Evolutionary conservation across 164 flowering plant species (phyloP), one percentile per base, ranked within the genome.

Genomic region (Euptelea pleiosperma): DNA sequence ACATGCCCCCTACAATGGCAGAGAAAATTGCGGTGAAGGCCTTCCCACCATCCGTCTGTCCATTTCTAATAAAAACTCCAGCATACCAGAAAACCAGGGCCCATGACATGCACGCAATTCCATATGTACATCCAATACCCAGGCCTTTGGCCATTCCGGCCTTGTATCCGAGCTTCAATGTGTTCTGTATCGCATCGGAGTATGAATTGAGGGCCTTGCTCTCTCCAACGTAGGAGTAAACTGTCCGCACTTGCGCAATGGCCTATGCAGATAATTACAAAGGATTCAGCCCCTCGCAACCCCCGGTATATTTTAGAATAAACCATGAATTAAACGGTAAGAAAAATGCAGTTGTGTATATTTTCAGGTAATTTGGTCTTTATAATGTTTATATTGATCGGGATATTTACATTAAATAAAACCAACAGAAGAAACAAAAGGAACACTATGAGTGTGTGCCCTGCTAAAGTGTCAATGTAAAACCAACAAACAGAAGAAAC

Each of bases 61-160:
- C 95, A 52, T 82, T 88, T 69, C 99, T 72, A 56, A 91, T 86
- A 61, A 94, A 88, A 66, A 91, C 96, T 12, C 99, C 96, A 10
- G 96, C 97, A 63, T 86, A 94, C 99, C 99, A 94, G 75, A 94
- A 88, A 52, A 94, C 96, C 49, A 94, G 89, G 8, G 99, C 99
- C 97, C 97, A 94, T 12, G 97, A 94, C 96, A 90, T 88, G 72
- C 96, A 94, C 4, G 96, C 97, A 34, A 90, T 89, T 19, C 97
- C 92, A 72, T 91, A 91, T 1, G 97, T 91, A 53, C 95, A 88
- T 73, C 99, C 99, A 10, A 94, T 79, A 24, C 99, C 99, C 14
- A 94, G 67, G 26, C 99, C 99, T 68, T 94, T 94, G 16, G 99
- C 97, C 92, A 94, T 85, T 6, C 99, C 99, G 22, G 99, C 97